Conservation (phyloP, 352 stramenopile species). For the Pythium dissotocum region DNA sequence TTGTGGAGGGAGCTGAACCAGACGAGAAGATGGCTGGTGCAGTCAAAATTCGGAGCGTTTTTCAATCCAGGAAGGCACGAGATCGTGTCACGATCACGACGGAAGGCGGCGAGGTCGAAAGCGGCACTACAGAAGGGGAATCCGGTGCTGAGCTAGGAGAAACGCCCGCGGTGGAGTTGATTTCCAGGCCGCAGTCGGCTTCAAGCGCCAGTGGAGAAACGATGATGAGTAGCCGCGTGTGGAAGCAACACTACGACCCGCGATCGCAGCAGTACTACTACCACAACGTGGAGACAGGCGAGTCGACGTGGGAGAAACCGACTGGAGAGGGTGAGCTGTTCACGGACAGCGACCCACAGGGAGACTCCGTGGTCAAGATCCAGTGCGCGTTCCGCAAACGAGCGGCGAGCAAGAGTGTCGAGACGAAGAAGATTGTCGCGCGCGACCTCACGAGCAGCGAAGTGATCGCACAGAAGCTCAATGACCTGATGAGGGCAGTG, state of each 20-base stretch:
- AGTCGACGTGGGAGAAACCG: conserved; percentile 40
- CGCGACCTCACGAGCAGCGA: conserved; percentile 31
- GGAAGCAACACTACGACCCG: conserved; percentile 53
- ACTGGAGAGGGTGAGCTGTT: conserved; percentile 18
- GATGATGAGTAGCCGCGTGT: conserved; percentile 4
- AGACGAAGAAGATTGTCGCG: conserved; percentile 33
- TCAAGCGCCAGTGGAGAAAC: not conserved
- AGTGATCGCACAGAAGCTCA: conserved; percentile 41
- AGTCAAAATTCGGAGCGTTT: conserved; percentile 60
- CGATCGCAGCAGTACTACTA: conserved; percentile 34
- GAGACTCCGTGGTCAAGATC: conserved; percentile 47
- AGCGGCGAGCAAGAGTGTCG: conserved; percentile 32
- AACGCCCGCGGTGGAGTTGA: not conserved
- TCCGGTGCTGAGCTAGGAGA: not conserved
- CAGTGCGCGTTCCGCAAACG: conserved; percentile 55
- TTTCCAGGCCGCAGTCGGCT: not conserved
- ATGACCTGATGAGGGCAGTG: conserved; percentile 37
- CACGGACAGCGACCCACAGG: conserved; percentile 29
- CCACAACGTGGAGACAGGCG: conserved; percentile 33
- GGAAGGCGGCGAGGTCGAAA: not conserved
- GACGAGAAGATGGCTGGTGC: conserved; percentile 39
- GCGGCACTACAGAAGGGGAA: not conserved
- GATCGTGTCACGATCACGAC: conserved; percentile 34
- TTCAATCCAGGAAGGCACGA: conserved; percentile 43
- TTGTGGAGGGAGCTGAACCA: conserved; percentile 28